Base-by-base conservation (phyloP, 805 yeast species). In the Schwanniomyces vanrijiae region DNA sequence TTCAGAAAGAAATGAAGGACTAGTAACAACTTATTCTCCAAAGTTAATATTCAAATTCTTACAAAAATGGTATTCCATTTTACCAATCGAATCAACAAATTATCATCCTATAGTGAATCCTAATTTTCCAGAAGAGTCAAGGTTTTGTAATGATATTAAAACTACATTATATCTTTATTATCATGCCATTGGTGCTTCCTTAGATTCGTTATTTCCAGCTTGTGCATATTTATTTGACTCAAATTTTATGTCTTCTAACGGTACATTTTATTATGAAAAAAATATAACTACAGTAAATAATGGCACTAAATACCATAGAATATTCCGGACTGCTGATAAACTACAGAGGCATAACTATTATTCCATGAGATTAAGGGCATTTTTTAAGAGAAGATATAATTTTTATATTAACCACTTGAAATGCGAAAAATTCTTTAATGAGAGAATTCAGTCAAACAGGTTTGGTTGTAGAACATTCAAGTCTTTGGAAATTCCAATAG, bases 341-440 rank as follows among this genome's bases (percentile, higher is more conserved):
- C 44, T 64, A 13, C 61, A 55, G 46, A 49, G 66, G 19, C 65
- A 63, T 35, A 59, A 56, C 41, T 60, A 57, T 41, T 64, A 58
- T 43, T 53, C 62, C 5, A 46, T 56, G 44, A 50, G 69, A 39
- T 16, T 63, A 8, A 55, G 50, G 44, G 54, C 64, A 13, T 64
- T 60, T 45, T 56, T 64, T 38, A 49, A 52, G 37, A 54, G 55
- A 20, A 46, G 68, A 28, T 40, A 46, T 35, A 26, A 45, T 5
- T 56, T 63, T 37, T 62, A 50, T 43, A 48, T 52, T 9, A 46
- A 54, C 20, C 42, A 57, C 41, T 46, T 52, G 6, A 38, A 28
- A 10, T 64, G 66, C 64, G 42, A 31, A n/a, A 41, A 45, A 14
- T 50, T 52, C 2, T 51, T 29, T 22, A 31, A 56, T 14, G 50